Conservation (phyloP, 2,329 filamentous ascomycete species). For the Trichoderma aggressivum region DNA sequence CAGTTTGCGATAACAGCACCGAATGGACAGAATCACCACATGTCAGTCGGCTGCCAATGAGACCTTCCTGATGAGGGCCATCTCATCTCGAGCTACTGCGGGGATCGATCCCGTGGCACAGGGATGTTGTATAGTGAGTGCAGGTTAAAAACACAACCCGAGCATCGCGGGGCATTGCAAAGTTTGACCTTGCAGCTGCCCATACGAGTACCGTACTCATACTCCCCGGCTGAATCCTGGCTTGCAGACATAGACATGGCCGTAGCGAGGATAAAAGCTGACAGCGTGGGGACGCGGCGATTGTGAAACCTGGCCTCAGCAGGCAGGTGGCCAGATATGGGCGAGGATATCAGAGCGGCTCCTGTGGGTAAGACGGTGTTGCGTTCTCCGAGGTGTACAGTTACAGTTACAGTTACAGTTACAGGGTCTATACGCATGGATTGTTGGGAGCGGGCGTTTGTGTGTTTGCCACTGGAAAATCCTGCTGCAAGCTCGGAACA, state of each 20-base stretch:
- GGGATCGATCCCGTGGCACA: slow-evolving; percentile 16
- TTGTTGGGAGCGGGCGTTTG: neutral
- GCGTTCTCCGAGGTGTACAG: neutral
- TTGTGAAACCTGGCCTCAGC: neutral
- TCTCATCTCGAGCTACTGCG: slow-evolving; percentile 10
- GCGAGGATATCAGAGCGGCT: neutral
- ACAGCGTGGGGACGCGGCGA: neutral
- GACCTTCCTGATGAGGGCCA: slow-evolving; percentile 16
- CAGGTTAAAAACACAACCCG: neutral
- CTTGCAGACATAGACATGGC: neutral
- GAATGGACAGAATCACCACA: slow-evolving; percentile 5
- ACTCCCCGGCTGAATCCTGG: neutral
- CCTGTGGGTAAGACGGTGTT: slow-evolving; percentile 6
- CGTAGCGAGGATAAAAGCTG: neutral
- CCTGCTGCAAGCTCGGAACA: neutral
- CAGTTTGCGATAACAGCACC: slow-evolving; percentile 1
- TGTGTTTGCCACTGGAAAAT: neutral
- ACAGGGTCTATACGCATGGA: neutral
- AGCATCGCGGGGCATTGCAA: neutral
- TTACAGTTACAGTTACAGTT: neutral
- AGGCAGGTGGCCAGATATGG: neutral
- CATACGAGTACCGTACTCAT: neutral
- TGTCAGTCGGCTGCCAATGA: neutral
- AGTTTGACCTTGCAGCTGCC: neutral
- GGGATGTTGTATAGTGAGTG: slow-evolving; percentile 13